These are phyloP conservation scores for Ceriops decandra DNA, from an alignment of 345 rosid species.

Conservation along the genomic window DNA sequence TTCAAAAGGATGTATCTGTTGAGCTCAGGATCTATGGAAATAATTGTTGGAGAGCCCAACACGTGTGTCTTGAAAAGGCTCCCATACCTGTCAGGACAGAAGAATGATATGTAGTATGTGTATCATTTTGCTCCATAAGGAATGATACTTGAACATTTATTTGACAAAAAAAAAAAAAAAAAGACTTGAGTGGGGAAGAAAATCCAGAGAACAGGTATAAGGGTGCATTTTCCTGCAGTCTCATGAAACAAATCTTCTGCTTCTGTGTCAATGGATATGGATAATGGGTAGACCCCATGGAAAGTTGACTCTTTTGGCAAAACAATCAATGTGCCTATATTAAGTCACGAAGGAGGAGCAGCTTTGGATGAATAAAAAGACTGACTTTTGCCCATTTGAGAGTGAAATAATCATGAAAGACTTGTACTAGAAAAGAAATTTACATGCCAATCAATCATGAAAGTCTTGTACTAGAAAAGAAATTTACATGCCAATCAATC, in stretches of 20 bases:
- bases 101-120: neutral
- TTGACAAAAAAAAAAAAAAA: neutral
- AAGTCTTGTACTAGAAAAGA: too few relatives aligned
- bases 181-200: neutral
- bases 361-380: too few relatives aligned
- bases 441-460: too few relatives aligned
- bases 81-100: conserved; percentile 16
- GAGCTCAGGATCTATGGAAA: conserved; percentile 20
- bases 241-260: neutral
- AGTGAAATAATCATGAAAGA: too few relatives aligned
- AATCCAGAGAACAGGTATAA: neutral
- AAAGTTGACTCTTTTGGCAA: too few relatives aligned
- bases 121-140: neutral
- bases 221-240: neutral
- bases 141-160: too few relatives aligned
- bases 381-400: too few relatives aligned
- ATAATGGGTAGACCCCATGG: neutral
- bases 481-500: too few relatives aligned
- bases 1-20: conserved; percentile 19
- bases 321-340: too few relatives aligned
- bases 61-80: conserved; percentile 20
- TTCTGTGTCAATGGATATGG: neutral
- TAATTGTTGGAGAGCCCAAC: conserved; percentile 19
- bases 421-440: too few relatives aligned
- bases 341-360: too few relatives aligned